phyloP scores from a whole-genome alignment of 495 filamentous ascomycete species.

The Xylaria acuta region DNA sequence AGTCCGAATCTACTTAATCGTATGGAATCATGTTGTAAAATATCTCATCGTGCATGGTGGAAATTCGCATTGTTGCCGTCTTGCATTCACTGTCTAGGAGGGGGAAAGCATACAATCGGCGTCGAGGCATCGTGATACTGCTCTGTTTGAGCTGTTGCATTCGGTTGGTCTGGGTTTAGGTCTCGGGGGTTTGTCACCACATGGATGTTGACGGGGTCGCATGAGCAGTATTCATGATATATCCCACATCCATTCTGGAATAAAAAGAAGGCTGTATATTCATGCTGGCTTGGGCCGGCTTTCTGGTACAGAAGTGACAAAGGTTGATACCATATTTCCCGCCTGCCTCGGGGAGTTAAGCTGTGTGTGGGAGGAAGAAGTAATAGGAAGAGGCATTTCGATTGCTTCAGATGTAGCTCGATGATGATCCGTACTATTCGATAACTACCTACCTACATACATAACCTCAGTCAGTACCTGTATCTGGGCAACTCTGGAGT shows the following conservation, averaged over 20 bases:
- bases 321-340: not conserved
- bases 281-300: not conserved
- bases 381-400: not conserved
- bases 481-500: not conserved
- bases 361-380: not conserved
- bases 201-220: not conserved
- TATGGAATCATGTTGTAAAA: not conserved
- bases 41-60: constrained; percentile 10
- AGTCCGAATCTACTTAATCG: not conserved
- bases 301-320: not conserved
- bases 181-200: not conserved
- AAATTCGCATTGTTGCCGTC: not conserved
- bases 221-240: not conserved
- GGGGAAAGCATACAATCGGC: constrained; percentile 21
- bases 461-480: too few relatives aligned
- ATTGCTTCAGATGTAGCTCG: not conserved
- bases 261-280: not conserved
- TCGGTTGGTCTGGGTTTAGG: not conserved
- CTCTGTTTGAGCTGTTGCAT: constrained; percentile 17
- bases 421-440: not conserved
- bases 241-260: not conserved
- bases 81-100: not conserved
- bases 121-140: constrained; percentile 6
- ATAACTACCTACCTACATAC: not conserved
- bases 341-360: not conserved